These are phyloP conservation scores for Alectoria sarmentosa DNA, from an alignment of 495 filamentous ascomycete genomes.

Conservation along the genomic window DNA sequence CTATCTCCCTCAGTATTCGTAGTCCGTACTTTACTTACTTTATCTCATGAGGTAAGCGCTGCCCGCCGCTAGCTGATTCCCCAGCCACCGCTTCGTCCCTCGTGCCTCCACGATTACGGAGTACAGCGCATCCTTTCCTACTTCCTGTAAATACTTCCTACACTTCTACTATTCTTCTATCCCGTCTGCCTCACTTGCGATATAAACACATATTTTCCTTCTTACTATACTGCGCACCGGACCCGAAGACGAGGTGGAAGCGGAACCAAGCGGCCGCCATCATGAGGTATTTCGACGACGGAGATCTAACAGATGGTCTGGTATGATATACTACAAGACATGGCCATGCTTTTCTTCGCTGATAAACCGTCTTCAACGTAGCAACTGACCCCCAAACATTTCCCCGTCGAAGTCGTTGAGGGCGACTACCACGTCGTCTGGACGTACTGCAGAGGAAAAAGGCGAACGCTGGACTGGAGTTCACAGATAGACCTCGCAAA, in stretches of 20 bases:
- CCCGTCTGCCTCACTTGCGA: neutral
- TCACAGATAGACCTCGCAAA: slow-evolving; percentile 13
- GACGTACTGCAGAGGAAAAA: slow-evolving; percentile 19
- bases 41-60: no score
- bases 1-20: no score
- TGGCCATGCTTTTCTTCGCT: neutral
- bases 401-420: slow-evolving; percentile 14
- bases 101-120: no score
- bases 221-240: neutral
- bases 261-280: neutral
- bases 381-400: slow-evolving; percentile 15
- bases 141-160: no score
- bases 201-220: neutral
- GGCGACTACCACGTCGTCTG: slow-evolving; percentile 24
- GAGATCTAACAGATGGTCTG: slow-evolving; percentile 22
- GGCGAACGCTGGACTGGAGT: slow-evolving; percentile 21
- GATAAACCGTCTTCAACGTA: neutral
- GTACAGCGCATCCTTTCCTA: no score
- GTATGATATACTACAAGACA: neutral
- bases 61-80: no score
- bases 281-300: slow-evolving; percentile 24
- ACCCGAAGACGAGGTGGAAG: neutral
- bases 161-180: no score
- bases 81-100: no score
- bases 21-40: no score